Percentiles rank a stretch among this genome's conserved stretches.
These are phyloP conservation scores for Prunus persica DNA, from an alignment of 306 rosid genomes.

Conservation along the genomic window Prunus_persica_NCBIv2 NC_034012.1:7026501-7027000, in stretches of 20 bases:
- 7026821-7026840: too few species aligned
- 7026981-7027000: slow-evolving; percentile 40
- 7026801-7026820: too few species aligned
- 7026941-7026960: not conserved
- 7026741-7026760: not conserved
- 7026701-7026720: too few species aligned
- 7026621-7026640: not conserved
- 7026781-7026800: not conserved
- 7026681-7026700: too few species aligned
- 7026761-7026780: not conserved
- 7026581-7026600: too few species aligned
- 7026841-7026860: too few species aligned
- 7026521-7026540: too few species aligned
- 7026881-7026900: not conserved
- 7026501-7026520: not conserved
- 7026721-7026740: too few species aligned
- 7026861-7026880: not conserved
- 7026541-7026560: not conserved
- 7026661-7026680: too few species aligned
- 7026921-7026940: not conserved
- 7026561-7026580: too few species aligned
- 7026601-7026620: not conserved
- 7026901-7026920: not conserved
- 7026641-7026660: not conserved
- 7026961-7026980: slow-evolving; percentile 1